Conservation (phyloP, 768 basidiomycete species). For the Mrakia blollopis region DNA sequence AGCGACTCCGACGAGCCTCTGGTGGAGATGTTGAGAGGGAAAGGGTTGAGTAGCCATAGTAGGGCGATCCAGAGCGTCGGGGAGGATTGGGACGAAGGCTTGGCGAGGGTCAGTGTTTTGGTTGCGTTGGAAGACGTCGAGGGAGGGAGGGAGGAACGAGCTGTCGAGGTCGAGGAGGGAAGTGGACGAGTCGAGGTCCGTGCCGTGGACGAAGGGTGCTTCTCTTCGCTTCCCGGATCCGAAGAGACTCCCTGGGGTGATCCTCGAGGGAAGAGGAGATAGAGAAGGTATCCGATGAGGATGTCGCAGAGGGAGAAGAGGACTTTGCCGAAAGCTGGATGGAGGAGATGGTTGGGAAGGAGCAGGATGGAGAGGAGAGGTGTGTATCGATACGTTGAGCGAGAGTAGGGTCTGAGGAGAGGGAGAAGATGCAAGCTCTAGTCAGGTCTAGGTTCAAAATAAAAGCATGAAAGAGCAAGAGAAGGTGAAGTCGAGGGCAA, state of each 20-base stretch:
- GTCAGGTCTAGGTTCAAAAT: conserved; percentile 3
- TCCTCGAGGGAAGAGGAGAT: conserved; percentile 55
- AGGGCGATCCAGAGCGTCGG: conserved; percentile 54
- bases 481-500: background rate
- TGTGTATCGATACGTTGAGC: conserved; percentile 94
- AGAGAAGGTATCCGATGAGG: conserved; percentile 49
- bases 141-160: background rate
- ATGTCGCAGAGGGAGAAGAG: conserved; percentile 81
- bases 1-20: conserved; percentile 92
- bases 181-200: background rate
- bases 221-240: background rate
- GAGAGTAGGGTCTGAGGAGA: conserved; percentile 68
- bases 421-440: conserved; percentile 14
- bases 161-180: background rate
- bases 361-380: conserved; percentile 80
- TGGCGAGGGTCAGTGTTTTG: background rate
- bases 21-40: conserved; percentile 93
- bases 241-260: background rate
- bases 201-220: background rate
- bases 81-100: conserved; percentile 43
- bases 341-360: conserved; percentile 71
- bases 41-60: conserved; percentile 82
- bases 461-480: background rate
- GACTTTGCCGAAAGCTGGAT: conserved; percentile 84
- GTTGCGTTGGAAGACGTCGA: background rate